Evolutionary conservation across 495 filamentous ascomycete genomes (phyloP).

Genomic region (Amphirosellinia nigrospora): DNA sequence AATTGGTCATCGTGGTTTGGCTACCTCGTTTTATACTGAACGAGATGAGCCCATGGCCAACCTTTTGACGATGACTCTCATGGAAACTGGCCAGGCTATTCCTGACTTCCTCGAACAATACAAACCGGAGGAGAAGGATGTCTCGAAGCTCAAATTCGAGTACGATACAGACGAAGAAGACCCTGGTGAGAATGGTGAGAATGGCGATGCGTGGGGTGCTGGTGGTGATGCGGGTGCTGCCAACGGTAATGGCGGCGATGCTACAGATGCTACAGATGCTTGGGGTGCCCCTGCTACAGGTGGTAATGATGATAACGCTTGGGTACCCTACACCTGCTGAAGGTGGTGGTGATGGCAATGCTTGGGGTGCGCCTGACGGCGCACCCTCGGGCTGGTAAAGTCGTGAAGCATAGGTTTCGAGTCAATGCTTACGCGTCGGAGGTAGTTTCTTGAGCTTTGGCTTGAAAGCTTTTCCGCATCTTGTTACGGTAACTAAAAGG

Average conservation of each 20-base stretch:
- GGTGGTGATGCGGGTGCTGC: slow-evolving; percentile 23
- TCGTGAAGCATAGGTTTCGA: not conserved
- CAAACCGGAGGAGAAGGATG: slow-evolving; percentile 58
- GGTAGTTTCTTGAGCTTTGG: not conserved
- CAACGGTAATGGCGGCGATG: slow-evolving; percentile 15
- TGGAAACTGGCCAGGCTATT: slow-evolving; percentile 77
- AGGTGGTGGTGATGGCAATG: not conserved
- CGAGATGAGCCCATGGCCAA: slow-evolving; percentile 70
- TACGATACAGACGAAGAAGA: slow-evolving; percentile 68
- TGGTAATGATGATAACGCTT: not conserved
- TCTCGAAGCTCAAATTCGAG: slow-evolving; percentile 60
- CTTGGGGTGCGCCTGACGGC: not conserved
- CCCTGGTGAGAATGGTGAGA: slow-evolving; percentile 37
- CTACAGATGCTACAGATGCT: slow-evolving; percentile 7
- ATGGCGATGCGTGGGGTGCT: slow-evolving; percentile 34
- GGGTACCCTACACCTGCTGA: not conserved
- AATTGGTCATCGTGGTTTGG: slow-evolving; percentile 85
- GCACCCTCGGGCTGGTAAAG: not conserved
- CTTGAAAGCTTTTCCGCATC: not conserved
- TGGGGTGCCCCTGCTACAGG: not conserved
- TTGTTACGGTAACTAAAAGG: not conserved
- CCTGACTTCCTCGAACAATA: slow-evolving; percentile 80
- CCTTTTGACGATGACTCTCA: slow-evolving; percentile 74
- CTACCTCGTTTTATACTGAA: slow-evolving; percentile 84
- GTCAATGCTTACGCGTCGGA: not conserved